These are phyloP conservation scores for Castanospermum australe DNA, from an alignment of 306 rosid species.

Conservation along the genomic window DNA sequence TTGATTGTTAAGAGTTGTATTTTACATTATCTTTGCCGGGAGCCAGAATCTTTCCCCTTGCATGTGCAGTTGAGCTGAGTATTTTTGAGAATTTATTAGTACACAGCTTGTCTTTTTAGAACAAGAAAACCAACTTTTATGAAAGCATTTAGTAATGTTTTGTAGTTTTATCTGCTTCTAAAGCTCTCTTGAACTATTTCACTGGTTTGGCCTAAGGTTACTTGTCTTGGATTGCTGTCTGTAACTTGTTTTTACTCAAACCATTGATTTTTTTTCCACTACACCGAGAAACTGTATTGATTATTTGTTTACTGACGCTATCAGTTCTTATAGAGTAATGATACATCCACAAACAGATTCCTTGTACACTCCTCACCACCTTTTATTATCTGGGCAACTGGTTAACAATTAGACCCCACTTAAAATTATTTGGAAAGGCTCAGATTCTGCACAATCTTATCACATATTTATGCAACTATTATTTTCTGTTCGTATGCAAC, in stretches of 20 bases:
- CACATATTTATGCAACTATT: slow-evolving; percentile 15
- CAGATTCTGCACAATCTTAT: background rate
- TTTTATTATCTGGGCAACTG: background rate
- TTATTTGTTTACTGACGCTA: background rate
- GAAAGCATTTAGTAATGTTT: background rate
- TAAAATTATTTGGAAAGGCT: background rate
- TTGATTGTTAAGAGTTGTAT: slow-evolving; percentile 3
- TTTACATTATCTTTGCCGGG: background rate
- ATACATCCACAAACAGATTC: background rate
- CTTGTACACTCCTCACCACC: background rate
- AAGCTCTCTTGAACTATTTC: background rate
- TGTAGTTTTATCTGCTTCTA: background rate
- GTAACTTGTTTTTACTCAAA: background rate
- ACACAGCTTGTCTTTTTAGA: background rate
- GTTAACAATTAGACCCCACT: background rate
- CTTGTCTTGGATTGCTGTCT: slow-evolving; percentile 6
- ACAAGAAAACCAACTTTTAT: slow-evolving; percentile 1
- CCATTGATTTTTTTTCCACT: background rate
- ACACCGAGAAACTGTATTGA: background rate
- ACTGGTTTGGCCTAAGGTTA: background rate
- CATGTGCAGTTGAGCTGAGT: background rate
- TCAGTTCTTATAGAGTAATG: slow-evolving; percentile 8
- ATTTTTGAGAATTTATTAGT: background rate
- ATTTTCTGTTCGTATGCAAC: background rate
- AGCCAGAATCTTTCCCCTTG: background rate